These are phyloP conservation scores for Tilletiopsis washingtonensis DNA, from an alignment of 1,284 basidiomycete species.

Conservation along the genomic window DNA sequence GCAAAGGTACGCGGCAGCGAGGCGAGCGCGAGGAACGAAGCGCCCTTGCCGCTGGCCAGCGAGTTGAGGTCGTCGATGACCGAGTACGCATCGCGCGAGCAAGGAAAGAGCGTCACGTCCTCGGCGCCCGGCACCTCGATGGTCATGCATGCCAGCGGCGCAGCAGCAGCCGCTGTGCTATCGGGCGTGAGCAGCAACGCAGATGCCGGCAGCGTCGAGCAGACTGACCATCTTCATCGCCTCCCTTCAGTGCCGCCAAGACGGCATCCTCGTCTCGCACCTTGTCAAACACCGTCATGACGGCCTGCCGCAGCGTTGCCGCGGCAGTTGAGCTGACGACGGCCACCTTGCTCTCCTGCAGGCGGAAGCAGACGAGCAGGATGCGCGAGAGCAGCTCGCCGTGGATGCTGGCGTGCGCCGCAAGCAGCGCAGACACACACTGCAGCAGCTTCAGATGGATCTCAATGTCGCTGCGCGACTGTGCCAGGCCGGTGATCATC, in stretches of 20 bases:
- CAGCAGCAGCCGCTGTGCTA: conserved; percentile 24
- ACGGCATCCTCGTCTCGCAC: conserved; percentile 66
- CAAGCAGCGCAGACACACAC: conserved; percentile 34
- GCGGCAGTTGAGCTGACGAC: conserved; percentile 96
- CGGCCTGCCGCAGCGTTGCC: conserved; percentile 86
- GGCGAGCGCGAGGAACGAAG: conserved; percentile 74
- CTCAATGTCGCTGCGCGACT: conserved; percentile 33
- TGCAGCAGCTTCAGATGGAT: conserved; percentile 45
- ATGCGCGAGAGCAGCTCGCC: conserved; percentile 50
- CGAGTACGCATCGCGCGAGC: conserved; percentile 79
- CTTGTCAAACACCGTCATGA: conserved; percentile 97
- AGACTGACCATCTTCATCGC: conserved; percentile 23
- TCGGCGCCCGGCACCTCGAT: conserved; percentile 28
- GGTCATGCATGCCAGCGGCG: conserved; percentile 37
- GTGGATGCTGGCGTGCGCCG: conserved; percentile 33
- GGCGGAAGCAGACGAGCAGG: conserved; percentile 79
- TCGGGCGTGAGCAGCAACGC: background rate
- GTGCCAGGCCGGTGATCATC: conserved; percentile 23
- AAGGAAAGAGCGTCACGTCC: conserved; percentile 58
- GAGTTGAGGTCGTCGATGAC: conserved; percentile 39
- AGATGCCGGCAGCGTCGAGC: conserved; percentile 4
- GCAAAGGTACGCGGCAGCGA: conserved; percentile 86
- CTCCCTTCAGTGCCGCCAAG: conserved; percentile 34
- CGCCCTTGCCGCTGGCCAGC: conserved; percentile 55
- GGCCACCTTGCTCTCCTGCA: conserved; percentile 88